A percentile compares a stretch with the other conserved stretches of the same genome.
phyloP scores from a whole-genome alignment of 805 yeast genomes.

The Hanseniaspora hatyaiensis region DNA sequence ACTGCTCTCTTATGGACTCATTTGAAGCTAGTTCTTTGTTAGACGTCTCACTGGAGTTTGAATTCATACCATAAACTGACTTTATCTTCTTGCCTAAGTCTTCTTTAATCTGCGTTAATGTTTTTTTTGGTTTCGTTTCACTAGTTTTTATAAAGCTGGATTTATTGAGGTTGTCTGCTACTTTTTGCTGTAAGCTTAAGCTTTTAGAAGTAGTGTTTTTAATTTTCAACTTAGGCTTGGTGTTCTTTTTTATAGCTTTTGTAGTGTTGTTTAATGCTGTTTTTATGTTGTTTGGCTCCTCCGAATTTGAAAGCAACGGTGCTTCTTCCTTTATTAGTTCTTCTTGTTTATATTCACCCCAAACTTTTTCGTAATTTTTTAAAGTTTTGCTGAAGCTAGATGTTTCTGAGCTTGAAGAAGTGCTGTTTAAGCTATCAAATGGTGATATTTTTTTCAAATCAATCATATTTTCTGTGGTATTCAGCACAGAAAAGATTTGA shows the following conservation, averaged over 20 bases:
- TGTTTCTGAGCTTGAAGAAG: neutral
- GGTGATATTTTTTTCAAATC: constrained; percentile 5
- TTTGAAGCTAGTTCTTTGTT: constrained; percentile 2
- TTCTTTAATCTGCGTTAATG: neutral
- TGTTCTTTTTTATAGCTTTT: neutral
- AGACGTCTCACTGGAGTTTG: too few relatives aligned
- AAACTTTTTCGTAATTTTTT: neutral
- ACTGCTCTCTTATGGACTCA: constrained; percentile 3
- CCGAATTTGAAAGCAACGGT: neutral
- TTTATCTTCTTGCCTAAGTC: neutral
- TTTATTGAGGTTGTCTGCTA: neutral
- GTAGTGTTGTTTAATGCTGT: constrained; percentile 1
- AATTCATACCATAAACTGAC: neutral
- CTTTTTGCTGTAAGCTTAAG: too few relatives aligned
- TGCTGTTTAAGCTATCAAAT: neutral
- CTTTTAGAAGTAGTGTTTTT: neutral
- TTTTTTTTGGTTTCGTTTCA: too few relatives aligned
- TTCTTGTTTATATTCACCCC: neutral
- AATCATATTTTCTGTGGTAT: neutral
- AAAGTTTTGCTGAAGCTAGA: neutral
- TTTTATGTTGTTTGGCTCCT: neutral
- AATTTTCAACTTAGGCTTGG: neutral
- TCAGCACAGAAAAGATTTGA: neutral
- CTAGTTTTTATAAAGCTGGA: too few relatives aligned
- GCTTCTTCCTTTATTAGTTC: neutral